Base-by-base conservation (phyloP, 1,284 basidiomycete genomes). In the Agaricales sp. region DNA sequence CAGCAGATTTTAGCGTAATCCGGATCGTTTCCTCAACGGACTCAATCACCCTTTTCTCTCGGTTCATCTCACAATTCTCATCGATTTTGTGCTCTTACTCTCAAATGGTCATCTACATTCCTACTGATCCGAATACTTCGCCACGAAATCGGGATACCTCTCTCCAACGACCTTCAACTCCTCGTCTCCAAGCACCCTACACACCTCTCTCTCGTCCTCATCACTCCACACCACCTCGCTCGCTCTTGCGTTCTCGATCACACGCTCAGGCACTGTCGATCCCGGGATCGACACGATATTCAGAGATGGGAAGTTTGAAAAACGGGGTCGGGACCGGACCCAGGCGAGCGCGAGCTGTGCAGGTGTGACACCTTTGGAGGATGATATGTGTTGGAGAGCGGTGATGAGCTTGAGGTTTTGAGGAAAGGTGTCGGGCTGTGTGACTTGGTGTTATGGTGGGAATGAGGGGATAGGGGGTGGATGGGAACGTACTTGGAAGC, bases 301-400 rank as follows among this genome's bases (percentile, higher is more conserved):
- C 74, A 64, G 45, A 67, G 62, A 35, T 70, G 67, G 23, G 39
- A 11, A 8, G 4, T 41, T n/a, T 6, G 6, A 11, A 6, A 8
- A 20, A 41, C 39, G 39, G n/a, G n/a, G n/a, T n/a, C n/a, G n/a
- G 44, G 44, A 8, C 12, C 8, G 4, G 18, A 81, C 67, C 77
- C 80, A 85, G 1, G 77, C 79, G 13, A 86, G 65, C 13, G 69
- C 69, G 14, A 84, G 63, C 58, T 85, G 81, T 2, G 73, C 71
- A 0, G 75, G 58, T 0, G 74, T 74, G 13, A 77, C 55, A 1
- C 66, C 65, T 61, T 72, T 74, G 57, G 64, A 66, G 48, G 61
- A 55, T 0, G 78, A 74, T 38, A 80, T 62, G n/a, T 59, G 61
- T 35, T 67, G 54, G 49, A 78, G 54, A 13, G 61, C 60, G 21